phyloP scores from a whole-genome alignment of 176 grass and related monocot genomes.

The Canna indica region DNA sequence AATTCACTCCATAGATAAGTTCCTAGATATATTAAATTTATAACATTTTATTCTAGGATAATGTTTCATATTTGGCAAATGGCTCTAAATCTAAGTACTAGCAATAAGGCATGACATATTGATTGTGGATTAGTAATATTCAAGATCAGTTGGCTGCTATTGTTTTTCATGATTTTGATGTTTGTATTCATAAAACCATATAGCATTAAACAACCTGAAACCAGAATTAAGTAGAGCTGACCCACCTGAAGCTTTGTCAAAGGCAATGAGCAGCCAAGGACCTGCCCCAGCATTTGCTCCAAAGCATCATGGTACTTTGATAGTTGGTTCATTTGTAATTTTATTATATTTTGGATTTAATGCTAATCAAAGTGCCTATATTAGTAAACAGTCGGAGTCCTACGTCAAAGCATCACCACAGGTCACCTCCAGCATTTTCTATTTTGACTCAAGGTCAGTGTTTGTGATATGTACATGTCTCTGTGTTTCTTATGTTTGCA shows the following conservation, averaged over 20 bases:
- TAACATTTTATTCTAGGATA: neutral
- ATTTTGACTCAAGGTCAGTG: conserved; percentile 40
- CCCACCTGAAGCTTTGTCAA: conserved; percentile 19
- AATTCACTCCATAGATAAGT: no score
- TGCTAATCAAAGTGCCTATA: conserved; percentile 1
- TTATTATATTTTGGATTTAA: conserved; percentile 11
- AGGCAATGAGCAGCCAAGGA: conserved; percentile 21
- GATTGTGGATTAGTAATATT: neutral
- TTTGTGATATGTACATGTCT: conserved; percentile 9
- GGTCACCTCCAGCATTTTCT: conserved; percentile 33
- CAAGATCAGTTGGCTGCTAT: conserved; percentile 11
- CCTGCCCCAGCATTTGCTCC: conserved; percentile 44
- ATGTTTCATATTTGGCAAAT: neutral
- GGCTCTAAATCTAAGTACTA: neutral
- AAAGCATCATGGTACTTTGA: conserved; percentile 43
- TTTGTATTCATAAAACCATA: conserved; percentile 7
- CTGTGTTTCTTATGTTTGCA: neutral
- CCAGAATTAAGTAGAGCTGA: conserved; percentile 31
- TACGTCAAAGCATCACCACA: conserved; percentile 40
- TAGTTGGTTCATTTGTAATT: neutral
- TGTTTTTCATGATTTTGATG: conserved; percentile 9
- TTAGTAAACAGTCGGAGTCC: conserved; percentile 25
- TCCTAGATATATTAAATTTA: neutral
- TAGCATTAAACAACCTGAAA: conserved; percentile 24
- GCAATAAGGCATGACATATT: neutral